Evolutionary conservation across 2,329 filamentous ascomycete genomes (phyloP).

Genomic region (Colletotrichum kahawae): DNA sequence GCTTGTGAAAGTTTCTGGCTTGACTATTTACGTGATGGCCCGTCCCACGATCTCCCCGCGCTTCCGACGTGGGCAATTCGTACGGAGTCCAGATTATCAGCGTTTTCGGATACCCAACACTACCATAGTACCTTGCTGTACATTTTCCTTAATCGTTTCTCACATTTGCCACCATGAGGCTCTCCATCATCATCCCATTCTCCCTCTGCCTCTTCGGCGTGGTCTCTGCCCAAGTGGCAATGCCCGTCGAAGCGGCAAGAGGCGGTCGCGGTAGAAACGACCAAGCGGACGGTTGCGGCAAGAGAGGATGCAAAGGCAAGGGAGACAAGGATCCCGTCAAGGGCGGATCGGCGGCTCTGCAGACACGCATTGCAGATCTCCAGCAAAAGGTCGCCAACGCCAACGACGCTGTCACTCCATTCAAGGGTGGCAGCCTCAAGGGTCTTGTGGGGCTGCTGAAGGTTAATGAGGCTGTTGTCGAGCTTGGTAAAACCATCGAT

Average conservation of each 20-base stretch:
- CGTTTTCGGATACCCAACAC: not conserved
- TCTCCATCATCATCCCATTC: not conserved
- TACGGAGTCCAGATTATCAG: not conserved
- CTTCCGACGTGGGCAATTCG: not conserved
- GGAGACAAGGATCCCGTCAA: not conserved
- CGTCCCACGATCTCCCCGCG: not conserved
- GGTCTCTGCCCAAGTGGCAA: not conserved
- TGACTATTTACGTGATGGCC: conserved; percentile 9
- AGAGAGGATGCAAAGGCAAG: not conserved
- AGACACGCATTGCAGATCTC: not conserved
- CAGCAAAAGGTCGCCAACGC: not conserved
- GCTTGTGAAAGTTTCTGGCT: conserved; percentile 2
- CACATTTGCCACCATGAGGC: not conserved
- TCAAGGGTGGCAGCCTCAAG: not conserved
- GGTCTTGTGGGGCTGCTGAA: conserved; percentile 10
- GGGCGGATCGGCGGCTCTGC: not conserved
- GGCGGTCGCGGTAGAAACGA: not conserved
- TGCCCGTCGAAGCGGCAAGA: not conserved
- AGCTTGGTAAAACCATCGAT: not conserved
- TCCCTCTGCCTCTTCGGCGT: not conserved
- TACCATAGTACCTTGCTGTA: not conserved
- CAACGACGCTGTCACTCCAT: conserved; percentile 4
- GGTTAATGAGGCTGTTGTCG: conserved; percentile 8
- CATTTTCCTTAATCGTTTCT: not conserved
- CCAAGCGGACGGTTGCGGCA: not conserved